phyloP scores from a whole-genome alignment of 1,284 basidiomycete genomes.

The Violaceomyces palustris region DNA sequence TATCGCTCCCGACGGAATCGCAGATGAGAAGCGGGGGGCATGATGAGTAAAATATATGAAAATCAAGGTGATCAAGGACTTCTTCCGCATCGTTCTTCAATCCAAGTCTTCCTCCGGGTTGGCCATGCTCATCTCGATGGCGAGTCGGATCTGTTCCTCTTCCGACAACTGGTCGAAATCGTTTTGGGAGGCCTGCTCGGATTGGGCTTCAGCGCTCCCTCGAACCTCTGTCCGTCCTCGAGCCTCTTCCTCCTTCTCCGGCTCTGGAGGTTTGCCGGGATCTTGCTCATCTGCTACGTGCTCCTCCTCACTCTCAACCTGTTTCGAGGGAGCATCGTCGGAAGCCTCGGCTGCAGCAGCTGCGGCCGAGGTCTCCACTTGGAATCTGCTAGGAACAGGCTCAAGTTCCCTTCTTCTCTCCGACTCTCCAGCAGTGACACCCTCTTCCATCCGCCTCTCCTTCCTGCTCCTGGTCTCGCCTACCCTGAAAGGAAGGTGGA shows the following conservation, averaged over 20 bases:
- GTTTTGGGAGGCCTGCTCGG: conserved; percentile 1
- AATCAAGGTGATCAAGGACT: not conserved
- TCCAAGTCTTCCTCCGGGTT: not conserved
- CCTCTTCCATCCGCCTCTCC: conserved; percentile 57
- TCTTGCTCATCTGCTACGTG: no score
- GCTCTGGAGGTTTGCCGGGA: no score
- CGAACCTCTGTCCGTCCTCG: no score
- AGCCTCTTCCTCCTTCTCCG: no score
- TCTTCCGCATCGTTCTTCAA: not conserved
- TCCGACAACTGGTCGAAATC: conserved; percentile 28
- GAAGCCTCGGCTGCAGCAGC: not conserved
- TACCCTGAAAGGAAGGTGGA: conserved; percentile 57
- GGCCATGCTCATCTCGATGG: conserved; percentile 5
- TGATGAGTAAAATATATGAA: not conserved
- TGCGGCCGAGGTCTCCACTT: not conserved
- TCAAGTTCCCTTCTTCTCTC: no score
- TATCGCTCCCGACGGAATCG: no score
- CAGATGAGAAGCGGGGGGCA: no score
- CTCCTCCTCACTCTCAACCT: no score
- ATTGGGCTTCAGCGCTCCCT: no score
- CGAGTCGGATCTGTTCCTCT: conserved; percentile 34
- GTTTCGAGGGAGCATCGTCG: no score
- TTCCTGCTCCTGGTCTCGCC: conserved; percentile 71
- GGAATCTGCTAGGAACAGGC: no score
- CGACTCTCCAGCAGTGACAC: not conserved